Percentiles rank a stretch among this genome's conserved stretches.
Evolutionary conservation across 306 rosid genomes (phyloP).

Genomic region (Lablab purpureus): DNA sequence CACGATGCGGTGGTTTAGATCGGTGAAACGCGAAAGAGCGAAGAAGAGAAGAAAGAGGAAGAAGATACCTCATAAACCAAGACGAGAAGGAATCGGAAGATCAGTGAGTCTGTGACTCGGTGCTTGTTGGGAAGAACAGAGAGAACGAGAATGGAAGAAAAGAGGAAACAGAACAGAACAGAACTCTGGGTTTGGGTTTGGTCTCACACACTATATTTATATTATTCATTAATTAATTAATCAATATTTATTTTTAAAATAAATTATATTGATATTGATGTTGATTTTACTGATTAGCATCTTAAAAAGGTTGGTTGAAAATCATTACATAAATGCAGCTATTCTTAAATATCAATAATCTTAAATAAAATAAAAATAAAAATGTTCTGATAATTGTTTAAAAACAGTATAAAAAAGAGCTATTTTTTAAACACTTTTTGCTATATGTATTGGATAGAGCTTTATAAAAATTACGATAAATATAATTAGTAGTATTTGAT

Average conservation of each 20-base stretch:
- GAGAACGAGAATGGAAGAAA: neutral
- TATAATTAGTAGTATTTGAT: no score
- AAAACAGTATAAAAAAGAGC: no score
- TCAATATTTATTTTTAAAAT: neutral
- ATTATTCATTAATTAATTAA: neutral
- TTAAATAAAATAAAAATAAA: no score
- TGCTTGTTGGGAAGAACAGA: constrained; percentile 20
- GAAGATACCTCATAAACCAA: constrained; percentile 92
- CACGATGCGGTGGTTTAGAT: constrained; percentile 11
- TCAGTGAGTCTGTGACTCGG: constrained; percentile 62
- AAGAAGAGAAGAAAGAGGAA: neutral
- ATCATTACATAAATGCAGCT: no score
- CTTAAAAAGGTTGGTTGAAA: neutral
- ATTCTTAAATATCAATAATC: no score
- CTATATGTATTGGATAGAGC: no score
- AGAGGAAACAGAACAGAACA: neutral
- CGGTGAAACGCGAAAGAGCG: neutral
- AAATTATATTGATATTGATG: neutral
- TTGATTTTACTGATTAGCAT: no score
- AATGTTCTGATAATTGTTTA: no score
- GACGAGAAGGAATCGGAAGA: constrained; percentile 82
- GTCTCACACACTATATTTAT: constrained; percentile 35
- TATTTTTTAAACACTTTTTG: no score
- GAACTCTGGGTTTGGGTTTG: neutral
- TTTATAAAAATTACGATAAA: no score